Base-by-base conservation (phyloP, 140 eudicot species). In the Anethum foeniculum region DNA sequence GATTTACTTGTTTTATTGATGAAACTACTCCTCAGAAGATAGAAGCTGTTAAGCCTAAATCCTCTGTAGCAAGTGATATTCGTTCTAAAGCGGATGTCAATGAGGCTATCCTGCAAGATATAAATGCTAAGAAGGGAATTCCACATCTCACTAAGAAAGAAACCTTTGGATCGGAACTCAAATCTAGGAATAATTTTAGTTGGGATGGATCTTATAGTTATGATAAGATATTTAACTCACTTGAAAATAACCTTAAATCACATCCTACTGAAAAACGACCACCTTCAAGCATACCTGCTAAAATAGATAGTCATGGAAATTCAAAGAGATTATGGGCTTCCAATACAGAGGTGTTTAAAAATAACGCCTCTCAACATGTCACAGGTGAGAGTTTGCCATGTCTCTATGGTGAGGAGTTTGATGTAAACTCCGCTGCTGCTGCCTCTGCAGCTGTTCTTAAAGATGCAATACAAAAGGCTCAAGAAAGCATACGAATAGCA, bases 381-480 rank as follows among this genome's bases (percentile, higher is more conserved):
- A 80, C 69, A 71, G 85, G 76, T 49, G 86, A 76, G 43, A 44
- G 77, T 84, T 85, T 90, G 72, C 86, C 82, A 48, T 15, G 84
- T 76, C 84, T 56, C 65, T 84, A 82, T 81, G 90, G 81, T 76
- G 98, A 93, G 79, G 96, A 96, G 76, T 77, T 87, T 82, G 97
- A 91, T 86, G 90, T 80, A 73, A 93, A 93, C 86, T 93, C 98
- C 62, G 90, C 84, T 28, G 97, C 97, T 6, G 99, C 95, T 39
- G 89, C 84, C 72, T 91, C 93, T 82, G 93, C 87, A 71, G 97
- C 93, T 73, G 91, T 93, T 77, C 86, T 96, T 82, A 91, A 87
- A 86, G 85, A 89, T 83, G 99, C 98, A 68, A 88, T 96, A 68
- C 94, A 91, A 78, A 91, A 91, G 86, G 99, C 99, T 74, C 96